A percentile compares a stretch with the other conserved stretches of the same genome.
phyloP scores from a whole-genome alignment of 495 filamentous ascomycete species.

The Amniculicola lignicola region DNA sequence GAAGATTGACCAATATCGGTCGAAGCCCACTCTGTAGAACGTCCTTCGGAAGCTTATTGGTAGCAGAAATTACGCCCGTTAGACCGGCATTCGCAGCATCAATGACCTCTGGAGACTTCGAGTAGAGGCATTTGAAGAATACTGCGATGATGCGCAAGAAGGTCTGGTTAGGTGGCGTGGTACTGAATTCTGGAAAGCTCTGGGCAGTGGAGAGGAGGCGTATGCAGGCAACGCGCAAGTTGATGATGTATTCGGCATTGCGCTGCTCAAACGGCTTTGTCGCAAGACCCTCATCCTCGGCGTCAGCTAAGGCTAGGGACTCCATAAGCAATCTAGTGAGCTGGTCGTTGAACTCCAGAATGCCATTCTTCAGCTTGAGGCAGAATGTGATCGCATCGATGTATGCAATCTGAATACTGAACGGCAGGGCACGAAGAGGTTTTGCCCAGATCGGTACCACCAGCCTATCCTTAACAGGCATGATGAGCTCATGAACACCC shows the following conservation, averaged over 20 bases:
- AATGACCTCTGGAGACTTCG: constrained; percentile 83
- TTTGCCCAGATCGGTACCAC: constrained; percentile 89
- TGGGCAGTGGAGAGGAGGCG: constrained; percentile 89
- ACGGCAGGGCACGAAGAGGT: constrained; percentile 85
- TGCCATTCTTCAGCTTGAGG: constrained; percentile 77
- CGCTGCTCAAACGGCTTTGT: constrained; percentile 84
- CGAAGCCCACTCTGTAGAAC: constrained; percentile 89
- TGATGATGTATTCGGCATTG: constrained; percentile 84
- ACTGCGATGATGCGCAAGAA: constrained; percentile 83
- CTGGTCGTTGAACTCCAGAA: constrained; percentile 85
- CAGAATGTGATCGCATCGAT: constrained; percentile 96
- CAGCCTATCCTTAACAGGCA: constrained; percentile 80
- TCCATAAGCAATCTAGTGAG: constrained; percentile 88
- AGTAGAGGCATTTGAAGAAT: constrained; percentile 97
- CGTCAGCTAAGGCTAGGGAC: constrained; percentile 86
- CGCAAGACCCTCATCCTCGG: constrained; percentile 82
- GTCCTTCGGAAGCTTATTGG: constrained; percentile 91
- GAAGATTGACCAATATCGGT: constrained; percentile 91
- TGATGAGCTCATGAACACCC: constrained; percentile 79
- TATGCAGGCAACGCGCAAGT: constrained; percentile 89
- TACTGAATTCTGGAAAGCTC: constrained; percentile 82
- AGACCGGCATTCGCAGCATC: constrained; percentile 89
- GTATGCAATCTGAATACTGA: constrained; percentile 91
- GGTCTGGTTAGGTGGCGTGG: constrained; percentile 65
- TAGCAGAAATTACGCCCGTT: constrained; percentile 76